These are phyloP conservation scores for Leishmania lainsoni DNA, from an alignment of 208 protist species.

Conservation along the genomic window DNA sequence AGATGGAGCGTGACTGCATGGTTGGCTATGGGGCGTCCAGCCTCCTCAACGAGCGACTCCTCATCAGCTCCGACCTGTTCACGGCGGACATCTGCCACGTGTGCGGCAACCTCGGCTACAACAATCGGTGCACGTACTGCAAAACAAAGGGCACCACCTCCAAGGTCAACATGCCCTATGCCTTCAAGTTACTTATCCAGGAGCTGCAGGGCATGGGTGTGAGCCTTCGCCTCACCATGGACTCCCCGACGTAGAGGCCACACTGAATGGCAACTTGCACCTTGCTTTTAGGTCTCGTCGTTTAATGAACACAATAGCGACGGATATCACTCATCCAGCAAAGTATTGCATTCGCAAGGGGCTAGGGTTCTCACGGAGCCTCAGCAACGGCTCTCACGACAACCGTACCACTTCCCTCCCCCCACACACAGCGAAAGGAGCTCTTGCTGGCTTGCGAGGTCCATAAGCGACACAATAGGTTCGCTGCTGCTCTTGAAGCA, in stretches of 20 bases:
- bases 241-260: constrained; percentile 17
- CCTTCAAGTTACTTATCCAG: constrained; percentile 99
- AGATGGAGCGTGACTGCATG: constrained; percentile 99
- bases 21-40: constrained; percentile 95
- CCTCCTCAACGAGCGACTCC: constrained; percentile 98
- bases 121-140: constrained; percentile 96
- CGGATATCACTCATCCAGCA: not conserved
- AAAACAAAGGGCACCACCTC: constrained; percentile 75
- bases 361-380: not conserved
- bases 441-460: not conserved
- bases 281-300: not conserved
- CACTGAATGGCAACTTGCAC: no score
- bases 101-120: constrained; percentile 92
- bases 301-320: constrained; percentile 2
- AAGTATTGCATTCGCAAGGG: not conserved
- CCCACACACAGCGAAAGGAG: not conserved
- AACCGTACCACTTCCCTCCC: not conserved
- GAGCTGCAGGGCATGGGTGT: constrained; percentile 99
- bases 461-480: not conserved
- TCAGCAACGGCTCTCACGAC: not conserved
- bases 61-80: constrained; percentile 98
- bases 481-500: not conserved
- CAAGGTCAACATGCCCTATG: constrained; percentile 98
- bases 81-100: constrained; percentile 94
- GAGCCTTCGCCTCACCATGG: constrained; percentile 57